phyloP scores from a whole-genome alignment of 805 yeast genomes.

The Myxozyma nipponensis region DNA sequence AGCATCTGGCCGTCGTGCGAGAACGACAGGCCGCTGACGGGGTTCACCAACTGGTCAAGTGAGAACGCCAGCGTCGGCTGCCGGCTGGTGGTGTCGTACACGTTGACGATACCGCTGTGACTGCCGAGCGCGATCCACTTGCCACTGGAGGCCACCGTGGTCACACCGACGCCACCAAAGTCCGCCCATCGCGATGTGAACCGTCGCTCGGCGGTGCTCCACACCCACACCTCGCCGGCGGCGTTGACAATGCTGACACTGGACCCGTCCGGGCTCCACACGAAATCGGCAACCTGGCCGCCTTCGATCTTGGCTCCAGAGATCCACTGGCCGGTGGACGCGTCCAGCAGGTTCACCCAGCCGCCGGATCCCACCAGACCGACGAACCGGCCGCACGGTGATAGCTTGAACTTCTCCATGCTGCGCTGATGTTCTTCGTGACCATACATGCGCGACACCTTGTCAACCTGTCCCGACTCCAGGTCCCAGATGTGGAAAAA shows the following conservation, averaged over 20 bases:
- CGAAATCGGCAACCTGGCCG: constrained; percentile 79
- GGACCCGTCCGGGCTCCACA: constrained; percentile 50
- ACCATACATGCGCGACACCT: constrained; percentile 85
- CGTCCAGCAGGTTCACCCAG: constrained; percentile 79
- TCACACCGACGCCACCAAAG: constrained; percentile 78
- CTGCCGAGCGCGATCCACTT: constrained; percentile 88
- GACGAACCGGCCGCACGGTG: constrained; percentile 66
- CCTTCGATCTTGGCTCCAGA: constrained; percentile 78
- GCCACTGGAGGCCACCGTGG: constrained; percentile 62
- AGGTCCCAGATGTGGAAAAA: constrained; percentile 93
- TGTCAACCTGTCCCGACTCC: constrained; percentile 68
- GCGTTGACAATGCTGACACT: constrained; percentile 60
- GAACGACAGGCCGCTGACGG: constrained; percentile 69
- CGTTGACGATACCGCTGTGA: constrained; percentile 80
- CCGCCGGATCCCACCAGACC: constrained; percentile 84
- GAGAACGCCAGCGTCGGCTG: constrained; percentile 55
- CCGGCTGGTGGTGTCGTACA: constrained; percentile 55
- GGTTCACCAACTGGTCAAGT: constrained; percentile 75
- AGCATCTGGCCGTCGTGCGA: constrained; percentile 85
- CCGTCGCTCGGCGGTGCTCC: constrained; percentile 49
- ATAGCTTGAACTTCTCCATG: constrained; percentile 75
- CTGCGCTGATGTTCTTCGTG: constrained; percentile 80
- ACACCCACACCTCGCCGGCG: constrained; percentile 89
- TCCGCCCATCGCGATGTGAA: constrained; percentile 75
- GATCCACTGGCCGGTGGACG: constrained; percentile 79